These are phyloP conservation scores for Trichophyton benhamiae DNA, from an alignment of 2,329 filamentous ascomycete genomes.

Conservation along the genomic window DNA sequence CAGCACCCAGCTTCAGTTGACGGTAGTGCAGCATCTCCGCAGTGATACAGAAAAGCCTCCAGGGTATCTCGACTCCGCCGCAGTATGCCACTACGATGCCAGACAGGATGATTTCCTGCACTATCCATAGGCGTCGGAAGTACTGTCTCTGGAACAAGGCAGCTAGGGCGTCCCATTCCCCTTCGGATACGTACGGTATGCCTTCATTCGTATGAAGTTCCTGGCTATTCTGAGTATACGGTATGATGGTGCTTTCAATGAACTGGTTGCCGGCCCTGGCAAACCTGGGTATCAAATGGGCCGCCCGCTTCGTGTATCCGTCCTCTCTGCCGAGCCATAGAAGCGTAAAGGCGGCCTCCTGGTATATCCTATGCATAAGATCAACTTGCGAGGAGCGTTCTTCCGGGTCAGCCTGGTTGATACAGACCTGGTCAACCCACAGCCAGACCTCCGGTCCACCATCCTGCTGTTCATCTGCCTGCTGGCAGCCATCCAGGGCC, in stretches of 20 bases:
- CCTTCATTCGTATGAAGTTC: constrained; percentile 7
- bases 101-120: constrained; percentile 16
- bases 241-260: background rate
- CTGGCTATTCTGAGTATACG: background rate
- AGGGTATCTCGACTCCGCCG: constrained; percentile 11
- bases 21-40: constrained; percentile 6
- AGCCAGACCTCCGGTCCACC: constrained; percentile 2
- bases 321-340: constrained; percentile 16
- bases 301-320: constrained; percentile 8
- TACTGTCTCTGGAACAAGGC: constrained; percentile 14
- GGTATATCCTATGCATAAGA: constrained; percentile 14
- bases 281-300: constrained; percentile 9
- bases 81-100: constrained; percentile 11
- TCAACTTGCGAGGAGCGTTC: constrained; percentile 13
- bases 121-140: constrained; percentile 17
- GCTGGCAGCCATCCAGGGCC: background rate
- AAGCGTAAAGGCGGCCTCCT: constrained; percentile 11
- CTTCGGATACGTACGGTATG: constrained; percentile 9
- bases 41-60: constrained; percentile 6
- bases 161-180: constrained; percentile 11
- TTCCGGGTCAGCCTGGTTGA: constrained; percentile 10
- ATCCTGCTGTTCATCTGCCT: background rate
- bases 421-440: constrained; percentile 15
- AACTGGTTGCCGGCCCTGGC: constrained; percentile 6
- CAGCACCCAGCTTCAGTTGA: background rate